These are phyloP conservation scores for Calonectria pseudoturangicola DNA, from an alignment of 2,329 filamentous ascomycete genomes.

Conservation along the genomic window DNA sequence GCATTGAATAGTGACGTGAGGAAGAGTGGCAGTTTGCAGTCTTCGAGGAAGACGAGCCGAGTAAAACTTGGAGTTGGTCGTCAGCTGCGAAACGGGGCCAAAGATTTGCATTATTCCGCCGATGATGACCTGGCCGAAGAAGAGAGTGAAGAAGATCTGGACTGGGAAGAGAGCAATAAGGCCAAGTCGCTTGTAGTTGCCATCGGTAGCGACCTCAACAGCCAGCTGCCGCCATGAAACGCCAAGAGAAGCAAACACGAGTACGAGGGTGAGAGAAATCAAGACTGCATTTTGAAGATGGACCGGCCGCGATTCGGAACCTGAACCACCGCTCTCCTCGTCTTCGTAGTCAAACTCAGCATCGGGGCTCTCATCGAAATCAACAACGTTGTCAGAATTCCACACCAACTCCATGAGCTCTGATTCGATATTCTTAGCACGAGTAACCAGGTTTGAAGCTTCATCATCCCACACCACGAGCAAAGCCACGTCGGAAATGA, in stretches of 20 bases:
- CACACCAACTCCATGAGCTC: slow-evolving; percentile 87
- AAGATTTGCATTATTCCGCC: slow-evolving; percentile 85
- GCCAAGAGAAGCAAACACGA: slow-evolving; percentile 80
- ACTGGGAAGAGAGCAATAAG: slow-evolving; percentile 81
- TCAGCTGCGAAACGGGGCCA: slow-evolving; percentile 84
- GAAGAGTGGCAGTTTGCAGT: slow-evolving; percentile 74
- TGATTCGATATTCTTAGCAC: slow-evolving; percentile 83
- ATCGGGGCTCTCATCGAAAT: slow-evolving; percentile 67
- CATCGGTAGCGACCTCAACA: slow-evolving; percentile 80
- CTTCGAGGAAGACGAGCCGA: slow-evolving; percentile 82
- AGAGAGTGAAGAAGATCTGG: slow-evolving; percentile 87
- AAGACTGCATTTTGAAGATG: slow-evolving; percentile 82
- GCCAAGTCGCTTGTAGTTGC: slow-evolving; percentile 76
- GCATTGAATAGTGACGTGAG: slow-evolving; percentile 88
- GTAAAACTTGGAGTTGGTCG: slow-evolving; percentile 87
- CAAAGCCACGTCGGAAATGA: slow-evolving; percentile 81
- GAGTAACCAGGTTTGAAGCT: slow-evolving; percentile 79
- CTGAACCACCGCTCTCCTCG: slow-evolving; percentile 81
- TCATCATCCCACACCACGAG: slow-evolving; percentile 91
- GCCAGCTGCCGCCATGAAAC: slow-evolving; percentile 82
- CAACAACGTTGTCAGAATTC: slow-evolving; percentile 75
- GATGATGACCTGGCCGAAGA: slow-evolving; percentile 87
- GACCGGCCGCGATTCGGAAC: slow-evolving; percentile 78
- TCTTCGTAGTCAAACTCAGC: slow-evolving; percentile 74
- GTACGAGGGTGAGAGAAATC: slow-evolving; percentile 78